A percentile compares a stretch with the other conserved stretches of the same genome.
These are phyloP conservation scores for Claviceps capensis DNA, from an alignment of 2,329 filamentous ascomycete species.

Conservation along the genomic window DNA sequence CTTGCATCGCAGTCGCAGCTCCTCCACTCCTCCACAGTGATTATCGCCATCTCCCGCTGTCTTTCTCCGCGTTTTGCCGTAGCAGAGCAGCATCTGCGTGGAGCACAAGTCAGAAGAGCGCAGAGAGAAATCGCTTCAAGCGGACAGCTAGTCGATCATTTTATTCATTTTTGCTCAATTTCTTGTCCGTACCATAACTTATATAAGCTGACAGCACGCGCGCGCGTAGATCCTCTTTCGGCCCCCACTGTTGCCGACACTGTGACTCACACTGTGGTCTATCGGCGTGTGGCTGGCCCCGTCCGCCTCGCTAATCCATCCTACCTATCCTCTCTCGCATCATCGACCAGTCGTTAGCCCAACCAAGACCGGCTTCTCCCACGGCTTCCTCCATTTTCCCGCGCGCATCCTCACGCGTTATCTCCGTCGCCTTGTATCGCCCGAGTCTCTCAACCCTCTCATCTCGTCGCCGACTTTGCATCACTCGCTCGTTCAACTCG, in stretches of 20 bases:
- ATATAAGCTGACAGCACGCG: no score
- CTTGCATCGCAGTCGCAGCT: no score
- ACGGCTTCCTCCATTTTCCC: not conserved
- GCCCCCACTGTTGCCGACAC: not conserved
- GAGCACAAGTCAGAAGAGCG: no score
- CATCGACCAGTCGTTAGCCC: conserved; percentile 1
- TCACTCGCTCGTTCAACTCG: not conserved
- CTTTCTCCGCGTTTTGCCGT: no score
- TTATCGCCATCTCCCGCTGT: no score
- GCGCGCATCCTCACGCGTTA: conserved; percentile 1
- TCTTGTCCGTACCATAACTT: no score
- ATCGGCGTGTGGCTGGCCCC: not conserved
- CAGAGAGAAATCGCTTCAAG: no score
- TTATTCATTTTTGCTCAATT: no score
- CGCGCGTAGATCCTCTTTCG: no score
- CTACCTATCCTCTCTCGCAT: conserved; percentile 2
- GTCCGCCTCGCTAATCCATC: not conserved
- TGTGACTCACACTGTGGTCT: not conserved
- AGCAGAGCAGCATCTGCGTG: no score
- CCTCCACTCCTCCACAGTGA: no score
- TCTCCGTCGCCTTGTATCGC: not conserved
- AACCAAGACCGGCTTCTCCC: not conserved
- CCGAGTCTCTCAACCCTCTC: not conserved
- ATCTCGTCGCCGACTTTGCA: not conserved
- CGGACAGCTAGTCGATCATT: no score